Evolutionary conservation across 768 basidiomycete genomes (phyloP), one percentile per base, ranked within the genome.

Genomic region (Lentinula lateritia): DNA sequence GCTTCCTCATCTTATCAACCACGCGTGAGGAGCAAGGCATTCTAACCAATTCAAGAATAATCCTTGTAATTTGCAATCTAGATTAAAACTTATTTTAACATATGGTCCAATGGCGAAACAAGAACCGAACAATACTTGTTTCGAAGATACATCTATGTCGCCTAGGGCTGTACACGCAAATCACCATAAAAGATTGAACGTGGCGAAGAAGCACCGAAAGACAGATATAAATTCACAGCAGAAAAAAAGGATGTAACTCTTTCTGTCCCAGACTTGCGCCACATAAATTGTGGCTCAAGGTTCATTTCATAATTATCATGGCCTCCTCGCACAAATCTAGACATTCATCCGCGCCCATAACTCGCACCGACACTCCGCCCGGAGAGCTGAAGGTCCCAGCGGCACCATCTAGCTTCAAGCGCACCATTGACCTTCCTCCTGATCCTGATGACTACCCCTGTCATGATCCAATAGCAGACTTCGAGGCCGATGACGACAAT

Each of bases 321-420:
- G 20, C 46, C 20, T 48, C 50, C 34, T 52, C 32, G 20, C 32
- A 52, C 12, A 52, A n/a, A 28, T 28, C 28, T 28, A 28, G 28
- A 34, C 28, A 16, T 35, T 9, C 32, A 4, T 34, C 48, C 15
- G 23, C 48, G 9, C 8, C 50, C 28, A 36, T 35, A 32, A 15
- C 50, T 34, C 35, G 32, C n/a, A 52, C 50, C 34, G 18, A 13
- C 34, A 35, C 32, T 28, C 50, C 55, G 12, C 9, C 8, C 6
- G 20, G 7, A 32, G 55, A 56, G 7, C 10, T 39, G 4, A 41
- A 16, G 3, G 23, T 43, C 15, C 55, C 41, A 2, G 41, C 55
- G n/a, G 55, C 55, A 15, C 55, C 55, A 18, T 20, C 55, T 10
- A 56, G 55, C 12, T 56, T 56, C 16, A 56, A 56, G 55, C 55